Conservation (phyloP, 108 stramenopile genomes). For the Parietichytrium sp. region DNA sequence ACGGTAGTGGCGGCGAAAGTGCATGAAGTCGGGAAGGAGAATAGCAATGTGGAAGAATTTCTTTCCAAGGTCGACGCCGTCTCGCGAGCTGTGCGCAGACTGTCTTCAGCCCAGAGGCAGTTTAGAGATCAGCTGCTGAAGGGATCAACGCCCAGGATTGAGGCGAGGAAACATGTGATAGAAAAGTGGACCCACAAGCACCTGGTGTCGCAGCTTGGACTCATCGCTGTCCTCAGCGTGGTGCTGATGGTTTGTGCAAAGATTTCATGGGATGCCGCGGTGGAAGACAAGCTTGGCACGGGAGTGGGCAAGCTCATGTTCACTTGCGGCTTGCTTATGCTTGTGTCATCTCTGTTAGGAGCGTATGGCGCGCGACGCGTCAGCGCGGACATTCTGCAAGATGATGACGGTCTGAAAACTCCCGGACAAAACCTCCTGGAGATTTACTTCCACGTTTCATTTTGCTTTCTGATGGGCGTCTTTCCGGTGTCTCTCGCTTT, state of each 20-base stretch:
- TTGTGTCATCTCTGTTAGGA: background rate
- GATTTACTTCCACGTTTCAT: conserved; percentile 6
- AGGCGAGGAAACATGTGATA: background rate
- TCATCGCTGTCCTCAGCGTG: background rate
- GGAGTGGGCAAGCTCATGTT: background rate
- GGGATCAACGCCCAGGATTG: conserved; percentile 10
- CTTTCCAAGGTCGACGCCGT: no score
- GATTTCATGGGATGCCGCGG: background rate
- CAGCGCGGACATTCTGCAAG: background rate
- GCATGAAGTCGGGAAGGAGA: no score
- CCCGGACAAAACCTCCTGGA: conserved; percentile 10
- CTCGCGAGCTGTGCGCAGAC: no score
- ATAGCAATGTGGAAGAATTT: no score
- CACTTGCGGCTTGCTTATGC: conserved; percentile 15
- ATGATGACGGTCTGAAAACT: background rate
- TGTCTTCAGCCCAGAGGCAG: background rate
- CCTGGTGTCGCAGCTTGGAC: background rate
- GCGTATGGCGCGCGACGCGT: conserved; percentile 1
- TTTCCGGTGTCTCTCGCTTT: background rate
- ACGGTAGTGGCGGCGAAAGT: no score
- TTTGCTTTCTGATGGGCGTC: background rate
- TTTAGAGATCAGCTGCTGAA: background rate
- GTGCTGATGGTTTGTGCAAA: background rate
- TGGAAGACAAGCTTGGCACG: conserved; percentile 8
- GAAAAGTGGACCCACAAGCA: conserved; percentile 6